A percentile compares a stretch with the other conserved stretches of the same genome.
Conservation (phyloP, 768 basidiomycete genomes). For the Mrakia gelida region DNA sequence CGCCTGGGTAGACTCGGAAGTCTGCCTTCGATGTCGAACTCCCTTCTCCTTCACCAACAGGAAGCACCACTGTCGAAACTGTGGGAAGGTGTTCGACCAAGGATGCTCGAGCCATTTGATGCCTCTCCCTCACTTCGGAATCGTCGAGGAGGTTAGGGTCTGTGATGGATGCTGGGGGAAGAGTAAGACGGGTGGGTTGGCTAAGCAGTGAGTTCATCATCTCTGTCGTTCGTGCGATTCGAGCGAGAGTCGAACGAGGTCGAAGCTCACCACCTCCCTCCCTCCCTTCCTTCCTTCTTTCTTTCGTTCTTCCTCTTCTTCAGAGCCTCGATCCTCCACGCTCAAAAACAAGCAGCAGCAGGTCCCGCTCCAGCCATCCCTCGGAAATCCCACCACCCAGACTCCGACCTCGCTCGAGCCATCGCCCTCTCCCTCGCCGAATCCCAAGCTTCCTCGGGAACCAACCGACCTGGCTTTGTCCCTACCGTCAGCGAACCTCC, state of each 20-base stretch:
- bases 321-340: not conserved
- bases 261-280: not conserved
- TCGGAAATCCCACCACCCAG: slow-evolving; percentile 41
- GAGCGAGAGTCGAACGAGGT: not conserved
- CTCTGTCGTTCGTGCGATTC: not conserved
- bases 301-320: not conserved
- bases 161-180: slow-evolving; percentile 88
- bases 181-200: slow-evolving; percentile 34
- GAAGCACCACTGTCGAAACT: slow-evolving; percentile 97
- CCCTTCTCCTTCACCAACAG: slow-evolving; percentile 91
- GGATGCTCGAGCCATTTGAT: slow-evolving; percentile 79
- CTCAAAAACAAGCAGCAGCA: not conserved
- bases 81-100: slow-evolving; percentile 94
- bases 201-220: slow-evolving; percentile 32
- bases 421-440: slow-evolving; percentile 88
- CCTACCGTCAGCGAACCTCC: slow-evolving; percentile 64
- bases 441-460: slow-evolving; percentile 48
- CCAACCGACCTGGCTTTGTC: slow-evolving; percentile 61
- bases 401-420: slow-evolving; percentile 86
- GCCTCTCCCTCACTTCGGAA: slow-evolving; percentile 87
- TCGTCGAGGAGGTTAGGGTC: slow-evolving; percentile 84
- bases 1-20: slow-evolving; percentile 94
- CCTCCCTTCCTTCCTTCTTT: not conserved
- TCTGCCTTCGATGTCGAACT: slow-evolving; percentile 86
- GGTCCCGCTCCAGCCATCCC: slow-evolving; percentile 17